These are phyloP conservation scores for Gyromitra esculenta DNA, from an alignment of 2,329 filamentous ascomycete species.

Conservation along the genomic window DNA sequence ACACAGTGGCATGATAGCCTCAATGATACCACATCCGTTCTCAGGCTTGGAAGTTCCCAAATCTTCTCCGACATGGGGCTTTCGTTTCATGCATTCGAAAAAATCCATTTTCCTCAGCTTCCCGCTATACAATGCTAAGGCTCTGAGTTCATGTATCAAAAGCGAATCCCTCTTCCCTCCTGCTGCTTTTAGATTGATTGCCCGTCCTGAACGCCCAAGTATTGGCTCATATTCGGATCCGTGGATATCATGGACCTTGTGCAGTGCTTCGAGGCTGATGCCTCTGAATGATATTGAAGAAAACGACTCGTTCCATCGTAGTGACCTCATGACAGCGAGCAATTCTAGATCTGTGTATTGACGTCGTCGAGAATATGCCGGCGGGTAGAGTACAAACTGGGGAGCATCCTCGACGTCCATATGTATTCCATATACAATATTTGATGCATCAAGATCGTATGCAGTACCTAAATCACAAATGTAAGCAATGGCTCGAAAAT, in stretches of 20 bases:
- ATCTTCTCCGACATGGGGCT: conserved; percentile 54
- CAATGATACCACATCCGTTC: conserved; percentile 74
- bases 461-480: conserved; percentile 62
- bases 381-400: conserved; percentile 71
- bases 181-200: conserved; percentile 62
- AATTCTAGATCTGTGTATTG: conserved; percentile 71
- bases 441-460: conserved; percentile 73
- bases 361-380: conserved; percentile 64
- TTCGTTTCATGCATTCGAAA: conserved; percentile 69
- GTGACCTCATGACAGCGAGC: conserved; percentile 74
- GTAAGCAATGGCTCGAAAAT: conserved; percentile 20
- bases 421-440: conserved; percentile 72
- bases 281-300: conserved; percentile 73
- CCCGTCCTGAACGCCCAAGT: conserved; percentile 69
- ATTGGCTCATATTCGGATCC: conserved; percentile 72
- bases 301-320: conserved; percentile 77
- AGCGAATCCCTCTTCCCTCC: conserved; percentile 63
- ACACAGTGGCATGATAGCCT: conserved; percentile 74
- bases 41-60: conserved; percentile 62
- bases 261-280: conserved; percentile 72
- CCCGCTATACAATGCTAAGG: conserved; percentile 72
- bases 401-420: conserved; percentile 73
- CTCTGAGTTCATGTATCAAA: conserved; percentile 74
- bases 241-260: conserved; percentile 69
- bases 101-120: conserved; percentile 73